Evolutionary conservation across 2,329 filamentous ascomycete genomes (phyloP).

Genomic region (Aspergillus latus): DNA sequence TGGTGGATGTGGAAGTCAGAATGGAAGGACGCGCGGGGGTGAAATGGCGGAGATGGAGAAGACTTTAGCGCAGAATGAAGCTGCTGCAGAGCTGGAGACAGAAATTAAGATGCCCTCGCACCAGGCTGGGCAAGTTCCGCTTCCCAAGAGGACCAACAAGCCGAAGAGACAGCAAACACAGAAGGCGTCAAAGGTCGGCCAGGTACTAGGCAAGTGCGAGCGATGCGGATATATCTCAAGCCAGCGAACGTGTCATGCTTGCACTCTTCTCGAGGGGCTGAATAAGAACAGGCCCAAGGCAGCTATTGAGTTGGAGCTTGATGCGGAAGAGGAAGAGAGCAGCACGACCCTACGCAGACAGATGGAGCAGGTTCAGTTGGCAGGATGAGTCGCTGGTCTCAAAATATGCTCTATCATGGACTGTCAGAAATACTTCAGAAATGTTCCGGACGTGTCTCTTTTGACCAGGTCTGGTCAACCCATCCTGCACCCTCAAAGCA

Average conservation of each 20-base stretch:
- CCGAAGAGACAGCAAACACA: constrained; percentile 40
- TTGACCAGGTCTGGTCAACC: not conserved
- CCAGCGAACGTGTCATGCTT: constrained; percentile 91
- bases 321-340: constrained; percentile 51
- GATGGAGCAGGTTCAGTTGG: constrained; percentile 50
- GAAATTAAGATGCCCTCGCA: constrained; percentile 56
- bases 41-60: constrained; percentile 84
- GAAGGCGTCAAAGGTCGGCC: constrained; percentile 39
- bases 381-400: constrained; percentile 27
- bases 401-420: not conserved
- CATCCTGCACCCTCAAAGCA: constrained; percentile 4
- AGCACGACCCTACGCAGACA: constrained; percentile 53
- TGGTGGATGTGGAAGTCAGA: constrained; percentile 73
- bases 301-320: constrained; percentile 47
- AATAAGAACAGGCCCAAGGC: constrained; percentile 68
- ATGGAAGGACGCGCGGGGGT: constrained; percentile 65
- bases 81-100: constrained; percentile 61
- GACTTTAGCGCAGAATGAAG: constrained; percentile 65
- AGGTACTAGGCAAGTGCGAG: constrained; percentile 71
- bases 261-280: constrained; percentile 80
- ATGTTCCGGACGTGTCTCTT: not conserved
- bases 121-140: constrained; percentile 4
- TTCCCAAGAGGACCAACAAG: constrained; percentile 24
- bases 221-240: constrained; percentile 95
- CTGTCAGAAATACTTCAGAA: not conserved